Evolutionary conservation across 306 rosid species (phyloP).

Genomic region (Betula pendula): DNA sequence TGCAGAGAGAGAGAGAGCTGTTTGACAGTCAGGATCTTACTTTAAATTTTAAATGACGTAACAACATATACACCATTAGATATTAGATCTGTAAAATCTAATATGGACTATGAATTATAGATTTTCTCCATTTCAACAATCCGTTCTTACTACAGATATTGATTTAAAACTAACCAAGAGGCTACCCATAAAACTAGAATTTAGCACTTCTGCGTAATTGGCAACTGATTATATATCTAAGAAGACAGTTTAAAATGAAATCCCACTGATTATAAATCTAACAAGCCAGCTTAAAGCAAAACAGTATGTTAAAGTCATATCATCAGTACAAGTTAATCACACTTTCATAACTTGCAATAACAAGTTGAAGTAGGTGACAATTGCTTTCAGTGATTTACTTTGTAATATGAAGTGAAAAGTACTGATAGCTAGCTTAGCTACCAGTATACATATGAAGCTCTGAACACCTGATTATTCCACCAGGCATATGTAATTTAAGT

Average conservation of each 20-base stretch:
- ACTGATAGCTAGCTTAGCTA: neutral
- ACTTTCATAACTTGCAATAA: neutral
- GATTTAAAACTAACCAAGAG: neutral
- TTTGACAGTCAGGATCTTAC: no score
- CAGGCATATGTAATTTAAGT: neutral
- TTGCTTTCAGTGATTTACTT: neutral
- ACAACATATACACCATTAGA: no score
- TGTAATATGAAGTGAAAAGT: neutral
- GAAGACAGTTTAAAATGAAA: no score
- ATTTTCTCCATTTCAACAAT: no score
- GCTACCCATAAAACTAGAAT: neutral
- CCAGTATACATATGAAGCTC: neutral
- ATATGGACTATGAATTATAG: no score
- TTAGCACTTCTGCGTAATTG: neutral
- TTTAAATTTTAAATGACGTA: no score
- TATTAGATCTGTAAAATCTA: no score
- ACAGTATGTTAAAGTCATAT: neutral
- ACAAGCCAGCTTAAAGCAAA: neutral
- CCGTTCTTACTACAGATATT: neutral
- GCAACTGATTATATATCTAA: no score
- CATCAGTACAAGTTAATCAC: neutral
- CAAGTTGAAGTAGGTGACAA: neutral
- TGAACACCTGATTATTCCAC: neutral
- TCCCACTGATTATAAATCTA: neutral
- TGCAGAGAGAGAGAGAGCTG: neutral